These are phyloP conservation scores for Chaetomium olivaceum DNA, from an alignment of 2,329 filamentous ascomycete species.

Conservation along the genomic window DNA sequence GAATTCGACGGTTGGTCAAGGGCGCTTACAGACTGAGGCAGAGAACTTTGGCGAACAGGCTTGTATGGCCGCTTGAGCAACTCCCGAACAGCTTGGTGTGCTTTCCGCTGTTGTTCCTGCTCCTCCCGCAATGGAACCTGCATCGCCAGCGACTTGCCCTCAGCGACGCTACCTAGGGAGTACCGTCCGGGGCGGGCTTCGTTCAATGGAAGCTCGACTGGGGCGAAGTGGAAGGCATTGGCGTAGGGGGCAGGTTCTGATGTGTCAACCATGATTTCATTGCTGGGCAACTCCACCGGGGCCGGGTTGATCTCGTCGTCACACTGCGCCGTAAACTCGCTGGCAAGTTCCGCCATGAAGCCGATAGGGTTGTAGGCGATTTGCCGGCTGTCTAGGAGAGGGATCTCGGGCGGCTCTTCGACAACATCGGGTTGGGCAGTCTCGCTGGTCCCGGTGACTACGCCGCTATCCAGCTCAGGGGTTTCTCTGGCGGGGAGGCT, in stretches of 20 bases:
- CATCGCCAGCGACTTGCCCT: conserved; percentile 1
- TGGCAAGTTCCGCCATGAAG: conserved; percentile 50
- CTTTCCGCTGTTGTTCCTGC: conserved; percentile 9
- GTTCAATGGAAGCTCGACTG: conserved; percentile 22
- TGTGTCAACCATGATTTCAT: conserved; percentile 37
- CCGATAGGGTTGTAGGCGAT: conserved; percentile 46
- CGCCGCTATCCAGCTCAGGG: conserved; percentile 21
- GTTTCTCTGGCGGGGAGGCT: conserved; percentile 30
- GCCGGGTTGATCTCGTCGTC: conserved; percentile 46
- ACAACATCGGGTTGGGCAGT: neutral
- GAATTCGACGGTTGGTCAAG: neutral
- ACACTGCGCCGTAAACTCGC: conserved; percentile 44
- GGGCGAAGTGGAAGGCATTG: conserved; percentile 25
- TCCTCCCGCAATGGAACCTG: conserved; percentile 2
- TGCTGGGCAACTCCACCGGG: conserved; percentile 44
- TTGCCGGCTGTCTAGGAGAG: conserved; percentile 41
- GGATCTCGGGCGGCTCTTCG: conserved; percentile 29
- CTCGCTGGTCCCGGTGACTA: neutral
- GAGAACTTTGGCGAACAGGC: conserved; percentile 16
- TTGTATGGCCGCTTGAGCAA: conserved; percentile 13
- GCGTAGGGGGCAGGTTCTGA: conserved; percentile 20
- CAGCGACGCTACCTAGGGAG: neutral
- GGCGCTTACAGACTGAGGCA: conserved; percentile 8
- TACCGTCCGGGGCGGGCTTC: neutral
- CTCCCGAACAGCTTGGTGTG: conserved; percentile 12